Base-by-base conservation (phyloP, 2,329 filamentous ascomycete species). In the Thielaviopsis euricoi region DNA sequence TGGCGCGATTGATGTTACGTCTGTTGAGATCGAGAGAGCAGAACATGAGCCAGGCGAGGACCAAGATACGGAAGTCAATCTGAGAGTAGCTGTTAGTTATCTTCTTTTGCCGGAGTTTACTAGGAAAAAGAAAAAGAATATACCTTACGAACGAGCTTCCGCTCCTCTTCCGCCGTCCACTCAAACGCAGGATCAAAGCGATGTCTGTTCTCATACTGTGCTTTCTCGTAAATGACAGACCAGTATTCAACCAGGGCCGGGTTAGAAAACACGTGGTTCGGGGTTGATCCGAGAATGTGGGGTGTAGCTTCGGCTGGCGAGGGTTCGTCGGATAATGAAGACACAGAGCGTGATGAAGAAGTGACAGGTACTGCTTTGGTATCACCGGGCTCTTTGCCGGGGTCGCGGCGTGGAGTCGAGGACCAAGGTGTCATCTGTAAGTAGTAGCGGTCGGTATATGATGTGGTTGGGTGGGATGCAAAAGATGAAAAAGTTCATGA, bases 201-300 rank as follows among this genome's bases (percentile, higher is more conserved):
- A 64, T 84, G 80, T 0, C 74, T 69, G 19, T 81, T 81, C 67
- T 85, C 81, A 63, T 83, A 84, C 0, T 67, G 61, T 1, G 77
- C 76, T 6, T 74, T 73, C 61, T 81, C 77, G 60, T 81, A 82
- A 4, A 80, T 65, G 4, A 68, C 67, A 1, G 71, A 69, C 73
- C 77, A 82, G 63, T 77, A 72, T n/a, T 76, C 73, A 1, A 77
- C 76, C 1, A 77, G 68, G 2, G 70, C 69, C 2, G 76, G 73
- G 54, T 80, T 76, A 0, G 72, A 68, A 62, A 82, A 82, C 40
- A 70, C 57, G 52, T 75, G 71, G n/a, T 70, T 71, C 61, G 74
- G 65, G 0, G 66, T 70, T 6, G 58, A 60, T 17, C 58, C 53
- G 10, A 60, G 49, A 21, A 60, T 25, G 25, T 60, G 58, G 10